These are phyloP conservation scores for Hymenoscyphus repandus DNA, from an alignment of 2,329 filamentous ascomycete genomes.

Conservation along the genomic window DNA sequence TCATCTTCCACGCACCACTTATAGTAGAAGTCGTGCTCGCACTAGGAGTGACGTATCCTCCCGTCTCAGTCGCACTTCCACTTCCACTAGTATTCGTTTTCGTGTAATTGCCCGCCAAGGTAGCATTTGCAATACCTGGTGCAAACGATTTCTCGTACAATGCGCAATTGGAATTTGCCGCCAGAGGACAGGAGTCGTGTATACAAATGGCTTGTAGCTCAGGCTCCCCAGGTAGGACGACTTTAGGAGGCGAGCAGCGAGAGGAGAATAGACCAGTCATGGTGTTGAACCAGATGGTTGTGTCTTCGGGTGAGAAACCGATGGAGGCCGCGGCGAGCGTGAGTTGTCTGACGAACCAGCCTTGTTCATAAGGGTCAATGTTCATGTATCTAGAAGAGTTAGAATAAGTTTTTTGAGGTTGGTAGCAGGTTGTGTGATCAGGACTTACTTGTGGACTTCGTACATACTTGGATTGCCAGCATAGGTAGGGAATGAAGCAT, in stretches of 20 bases:
- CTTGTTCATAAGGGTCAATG: slow-evolving; percentile 42
- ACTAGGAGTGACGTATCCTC: neutral
- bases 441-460: slow-evolving; percentile 41
- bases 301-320: neutral
- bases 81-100: neutral
- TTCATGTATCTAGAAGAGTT: slow-evolving; percentile 37
- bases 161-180: neutral
- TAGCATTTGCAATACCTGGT: neutral
- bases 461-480: slow-evolving; percentile 41
- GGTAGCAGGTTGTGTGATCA: too few species aligned
- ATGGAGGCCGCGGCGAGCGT: slow-evolving; percentile 32
- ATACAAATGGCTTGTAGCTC: neutral
- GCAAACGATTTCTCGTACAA: neutral
- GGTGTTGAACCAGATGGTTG: slow-evolving; percentile 2
- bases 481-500: slow-evolving; percentile 45
- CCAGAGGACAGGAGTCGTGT: neutral
- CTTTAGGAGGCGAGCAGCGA: neutral
- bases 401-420: neutral
- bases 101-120: neutral
- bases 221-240: neutral
- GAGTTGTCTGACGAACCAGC: slow-evolving; percentile 44
- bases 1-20: neutral
- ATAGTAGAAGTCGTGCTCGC: neutral
- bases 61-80: neutral
- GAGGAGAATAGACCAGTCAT: neutral